Evolutionary conservation across 75 land plant genomes (phyloP), one percentile per base, ranked within the genome.

Genomic region (Sequoiadendron giganteum): DNA sequence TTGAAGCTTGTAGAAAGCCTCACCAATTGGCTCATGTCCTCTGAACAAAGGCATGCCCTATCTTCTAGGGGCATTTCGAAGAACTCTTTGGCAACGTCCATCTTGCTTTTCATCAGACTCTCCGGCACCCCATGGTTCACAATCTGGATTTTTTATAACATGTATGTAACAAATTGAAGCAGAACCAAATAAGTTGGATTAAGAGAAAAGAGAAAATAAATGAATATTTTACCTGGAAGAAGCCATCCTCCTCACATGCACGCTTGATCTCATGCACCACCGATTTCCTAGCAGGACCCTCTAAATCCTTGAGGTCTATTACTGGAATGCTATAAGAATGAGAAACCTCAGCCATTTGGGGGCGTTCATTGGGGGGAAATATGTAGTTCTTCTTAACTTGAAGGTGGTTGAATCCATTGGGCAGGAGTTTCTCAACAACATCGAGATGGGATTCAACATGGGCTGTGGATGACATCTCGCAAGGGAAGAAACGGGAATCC

Each of bases 101-200:
- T 85, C 16, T 93, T 91, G 21, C 87, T 85, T 65, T 89, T 86
- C 72, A 91, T 85, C 38, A 93, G 72, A 9, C 56, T 72, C n/a
- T 49, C 28, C 15, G 89, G 89, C 21, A 95, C 91, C 9, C 95
- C 95, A 94, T 95, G 96, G 76, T 95, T 93, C 32, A 92, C 78
- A 30, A 94, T 93, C 91, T 94, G 91, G 8, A 40, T 86, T n/a
- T 65, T 65, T 21, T 6, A 65, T 25, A 21, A 25, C 8, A 65
- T 58, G 3, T 58, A 0, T 65, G 25, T 21, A 21, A 0, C 8
- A 65, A 25, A 19, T 56, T 3, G 11, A 15, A 56, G 19, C 4
- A 56, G 18, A 15, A 0, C 58, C 58, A 56, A 3, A 56, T 56
- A 65, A 58, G 21, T 21, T 58, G 19, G 21, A 58, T 58, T 0